Evolutionary conservation across 1,139 yeast species (phyloP).

Genomic region (Blastobotrys arbuscula): DNA sequence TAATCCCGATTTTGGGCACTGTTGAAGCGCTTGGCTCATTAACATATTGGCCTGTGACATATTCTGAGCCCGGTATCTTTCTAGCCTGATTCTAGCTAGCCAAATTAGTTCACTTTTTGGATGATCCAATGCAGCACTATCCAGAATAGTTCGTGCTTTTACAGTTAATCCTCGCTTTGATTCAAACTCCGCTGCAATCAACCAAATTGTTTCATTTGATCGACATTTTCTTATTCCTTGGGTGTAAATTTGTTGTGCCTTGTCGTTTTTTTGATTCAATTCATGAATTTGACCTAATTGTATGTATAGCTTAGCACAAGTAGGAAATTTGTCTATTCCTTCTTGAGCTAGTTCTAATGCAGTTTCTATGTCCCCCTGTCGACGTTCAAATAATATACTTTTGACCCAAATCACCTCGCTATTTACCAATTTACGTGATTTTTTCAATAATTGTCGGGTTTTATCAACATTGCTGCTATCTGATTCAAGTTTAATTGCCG

Average conservation of each 20-base stretch:
- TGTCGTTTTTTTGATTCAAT: conserved; percentile 30
- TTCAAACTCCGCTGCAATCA: conserved; percentile 47
- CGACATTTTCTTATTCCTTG: conserved; percentile 49
- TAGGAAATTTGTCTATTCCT: conserved; percentile 46
- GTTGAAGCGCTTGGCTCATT: conserved; percentile 54
- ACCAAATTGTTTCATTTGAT: conserved; percentile 48
- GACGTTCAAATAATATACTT: conserved; percentile 53
- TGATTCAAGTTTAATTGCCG: conserved; percentile 59
- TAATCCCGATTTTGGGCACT: conserved; percentile 52
- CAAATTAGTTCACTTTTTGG: conserved; percentile 45
- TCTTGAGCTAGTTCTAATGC: conserved; percentile 42
- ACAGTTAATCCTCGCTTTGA: conserved; percentile 41
- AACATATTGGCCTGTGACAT: conserved; percentile 49
- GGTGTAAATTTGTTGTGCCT: conserved; percentile 47
- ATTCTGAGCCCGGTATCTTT: conserved; percentile 37
- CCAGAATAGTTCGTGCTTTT: conserved; percentile 69
- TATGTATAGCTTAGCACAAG: conserved; percentile 46
- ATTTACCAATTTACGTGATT: conserved; percentile 37
- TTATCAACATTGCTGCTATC: conserved; percentile 36
- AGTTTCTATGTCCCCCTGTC: conserved; percentile 21
- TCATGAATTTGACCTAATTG: conserved; percentile 54
- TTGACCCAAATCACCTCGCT: conserved; percentile 55
- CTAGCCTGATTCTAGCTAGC: conserved; percentile 56
- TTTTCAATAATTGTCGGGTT: conserved; percentile 43
- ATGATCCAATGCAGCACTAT: conserved; percentile 54